Base-by-base conservation (phyloP, 768 basidiomycete genomes). In the Xerocomellus dryophilus region DNA sequence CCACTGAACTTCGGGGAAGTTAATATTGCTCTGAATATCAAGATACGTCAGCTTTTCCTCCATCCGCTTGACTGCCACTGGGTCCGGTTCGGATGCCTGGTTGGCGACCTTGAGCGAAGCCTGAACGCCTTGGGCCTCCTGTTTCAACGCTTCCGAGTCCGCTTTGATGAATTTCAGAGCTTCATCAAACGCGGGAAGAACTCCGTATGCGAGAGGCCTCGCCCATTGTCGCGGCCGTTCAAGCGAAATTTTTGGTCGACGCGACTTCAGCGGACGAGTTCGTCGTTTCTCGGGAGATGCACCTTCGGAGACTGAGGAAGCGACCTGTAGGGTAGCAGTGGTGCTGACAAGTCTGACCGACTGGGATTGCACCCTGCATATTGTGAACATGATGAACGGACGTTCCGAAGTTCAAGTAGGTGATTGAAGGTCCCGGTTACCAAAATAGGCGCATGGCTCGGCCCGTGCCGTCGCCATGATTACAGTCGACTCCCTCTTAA, bases 1-100 rank as follows among this genome's bases (percentile, higher is more conserved):
- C 87, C 90, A 90, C 64, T 93, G 73, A 32, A 86, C 81, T 49
- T 85, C 78, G 0, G 94, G 95, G n/a, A 93, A 72, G 69, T 98
- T 95, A 29, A 90, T 74, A 67, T 86, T 79, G 53, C 87, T 86
- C 72, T 93, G 90, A 10, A 95, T 78, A 58, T 91, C 84, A 42
- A 96, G 65, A 52, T 88, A 79, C 18, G 75, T 63, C 42, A 84
- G 63, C 66, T 78, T 81, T 62, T 77, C 73, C 55, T 80, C 65
- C 66, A 82, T 61, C 32, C 66, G 53, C 56, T 78, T 75, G 59
- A 84, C 60, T 42, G 72, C 72, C 20, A 60, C 67, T 42, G 72
- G 71, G 54, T 77, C 60, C 21, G 54, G 58, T 25, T 67, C 60
- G 31, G 71, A 57, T 50, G 61, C 69, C 29, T 68, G 58, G 47